phyloP scores from a whole-genome alignment of 257 asterid genomes.

The Gynochthodes officinalis region DNA sequence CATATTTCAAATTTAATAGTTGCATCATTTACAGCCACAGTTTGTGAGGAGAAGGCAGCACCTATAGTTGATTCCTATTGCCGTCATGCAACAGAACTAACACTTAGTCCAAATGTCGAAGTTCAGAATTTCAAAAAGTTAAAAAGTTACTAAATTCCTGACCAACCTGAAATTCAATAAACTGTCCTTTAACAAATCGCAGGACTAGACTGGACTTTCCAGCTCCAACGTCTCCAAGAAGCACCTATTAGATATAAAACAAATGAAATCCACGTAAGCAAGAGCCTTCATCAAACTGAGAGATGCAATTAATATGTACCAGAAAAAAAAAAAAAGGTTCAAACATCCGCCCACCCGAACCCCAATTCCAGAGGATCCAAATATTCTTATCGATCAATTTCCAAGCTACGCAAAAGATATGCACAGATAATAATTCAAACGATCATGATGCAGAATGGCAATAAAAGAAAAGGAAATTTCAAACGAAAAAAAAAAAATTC shows the following conservation, averaged over 20 bases:
- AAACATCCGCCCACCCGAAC: not conserved
- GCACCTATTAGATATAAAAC: conserved; percentile 44
- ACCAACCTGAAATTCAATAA: conserved; percentile 79
- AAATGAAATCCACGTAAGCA: conserved; percentile 14
- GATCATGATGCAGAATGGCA: not conserved
- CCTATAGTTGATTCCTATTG: conserved; percentile 84
- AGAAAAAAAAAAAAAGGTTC: not conserved
- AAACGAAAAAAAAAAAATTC: no score
- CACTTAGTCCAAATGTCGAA: conserved; percentile 1
- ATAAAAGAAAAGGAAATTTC: not conserved
- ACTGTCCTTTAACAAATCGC: conserved; percentile 87
- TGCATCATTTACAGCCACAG: conserved; percentile 74
- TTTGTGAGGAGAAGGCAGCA: conserved; percentile 87
- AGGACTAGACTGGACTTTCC: conserved; percentile 82
- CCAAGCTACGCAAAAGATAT: not conserved
- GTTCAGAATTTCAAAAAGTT: not conserved
- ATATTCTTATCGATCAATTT: not conserved
- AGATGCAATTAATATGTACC: not conserved
- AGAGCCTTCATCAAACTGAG: not conserved
- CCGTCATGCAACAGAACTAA: conserved; percentile 18
- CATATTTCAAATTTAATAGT: conserved; percentile 86
- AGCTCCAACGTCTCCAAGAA: conserved; percentile 90
- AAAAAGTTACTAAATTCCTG: not conserved
- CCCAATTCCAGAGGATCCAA: not conserved
- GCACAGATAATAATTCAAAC: not conserved